Evolutionary conservation across 495 filamentous ascomycete species (phyloP).

Genomic region (Penicillium waksmanii): DNA sequence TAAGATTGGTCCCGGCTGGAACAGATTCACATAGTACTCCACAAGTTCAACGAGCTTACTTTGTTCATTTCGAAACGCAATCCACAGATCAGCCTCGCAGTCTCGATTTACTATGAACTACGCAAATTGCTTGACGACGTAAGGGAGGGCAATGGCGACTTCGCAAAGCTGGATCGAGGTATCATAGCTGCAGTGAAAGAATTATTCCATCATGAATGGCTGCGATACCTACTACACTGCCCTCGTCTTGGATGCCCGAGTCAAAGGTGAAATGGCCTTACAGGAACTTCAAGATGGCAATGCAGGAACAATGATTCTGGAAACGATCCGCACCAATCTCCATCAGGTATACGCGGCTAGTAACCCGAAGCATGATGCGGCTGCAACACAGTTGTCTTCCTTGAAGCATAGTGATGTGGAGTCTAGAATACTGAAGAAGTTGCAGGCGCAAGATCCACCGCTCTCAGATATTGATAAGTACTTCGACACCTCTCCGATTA

Average conservation of each 20-base stretch:
- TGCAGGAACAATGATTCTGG: not conserved
- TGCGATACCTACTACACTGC: slow-evolving; percentile 18
- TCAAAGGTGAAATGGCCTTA: slow-evolving; percentile 12
- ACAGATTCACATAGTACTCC: not conserved
- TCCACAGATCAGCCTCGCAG: slow-evolving; percentile 17
- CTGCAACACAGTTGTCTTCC: not conserved
- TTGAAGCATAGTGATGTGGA: not conserved
- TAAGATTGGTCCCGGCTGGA: slow-evolving; percentile 5
- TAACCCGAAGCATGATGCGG: not conserved
- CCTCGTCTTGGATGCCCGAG: slow-evolving; percentile 7
- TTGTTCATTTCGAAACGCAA: not conserved
- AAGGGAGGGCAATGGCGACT: not conserved
- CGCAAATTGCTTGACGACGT: slow-evolving; percentile 10
- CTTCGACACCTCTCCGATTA: slow-evolving; percentile 1
- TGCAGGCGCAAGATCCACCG: not conserved
- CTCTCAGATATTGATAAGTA: slow-evolving; percentile 16
- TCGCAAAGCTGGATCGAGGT: slow-evolving; percentile 11
- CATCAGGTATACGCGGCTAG: not conserved
- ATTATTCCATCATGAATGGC: slow-evolving; percentile 14
- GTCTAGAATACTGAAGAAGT: not conserved
- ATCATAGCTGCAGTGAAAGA: slow-evolving; percentile 14
- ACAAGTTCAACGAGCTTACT: not conserved
- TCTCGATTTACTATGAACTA: slow-evolving; percentile 17
- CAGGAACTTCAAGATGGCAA: slow-evolving; percentile 10
- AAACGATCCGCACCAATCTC: not conserved